Evolutionary conservation across 2,329 filamentous ascomycete species (phyloP).

Genomic region (Sclerotinia subarctica): DNA sequence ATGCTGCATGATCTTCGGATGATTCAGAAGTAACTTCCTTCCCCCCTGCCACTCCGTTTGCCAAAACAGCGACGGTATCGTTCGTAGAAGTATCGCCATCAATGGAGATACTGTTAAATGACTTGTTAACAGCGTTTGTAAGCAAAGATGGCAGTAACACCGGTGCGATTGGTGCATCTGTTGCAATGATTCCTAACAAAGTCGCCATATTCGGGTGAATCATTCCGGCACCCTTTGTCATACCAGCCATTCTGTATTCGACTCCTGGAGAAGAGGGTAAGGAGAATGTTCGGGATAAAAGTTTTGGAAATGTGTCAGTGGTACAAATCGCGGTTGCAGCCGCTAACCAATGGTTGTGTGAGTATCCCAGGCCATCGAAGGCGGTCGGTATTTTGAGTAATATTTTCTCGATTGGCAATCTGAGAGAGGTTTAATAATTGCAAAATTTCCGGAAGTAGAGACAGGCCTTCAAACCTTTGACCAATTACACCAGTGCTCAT

Average conservation of each 20-base stretch:
- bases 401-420: conserved; percentile 89
- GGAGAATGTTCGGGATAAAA: conserved; percentile 78
- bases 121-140: conserved; percentile 70
- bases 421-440: conserved; percentile 37
- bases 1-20: conserved; percentile 64
- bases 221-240: conserved; percentile 98
- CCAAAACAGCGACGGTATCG: conserved; percentile 90
- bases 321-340: conserved; percentile 92
- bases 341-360: conserved; percentile 80
- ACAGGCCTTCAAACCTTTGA: conserved; percentile 57
- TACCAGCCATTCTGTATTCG: conserved; percentile 81
- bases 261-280: conserved; percentile 71
- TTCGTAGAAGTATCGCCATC: conserved; percentile 98
- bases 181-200: conserved; percentile 82
- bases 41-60: conserved; percentile 87
- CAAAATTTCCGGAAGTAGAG: neutral
- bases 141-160: conserved; percentile 67
- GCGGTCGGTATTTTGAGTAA: conserved; percentile 75
- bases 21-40: conserved; percentile 54
- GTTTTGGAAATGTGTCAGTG: conserved; percentile 95
- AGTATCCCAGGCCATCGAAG: conserved; percentile 64
- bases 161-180: conserved; percentile 78
- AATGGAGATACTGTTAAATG: conserved; percentile 95
- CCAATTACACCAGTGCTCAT: conserved; percentile 99
- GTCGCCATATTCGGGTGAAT: conserved; percentile 99